phyloP scores from a whole-genome alignment of 257 asterid species.

The Ilex aquifolium region DNA sequence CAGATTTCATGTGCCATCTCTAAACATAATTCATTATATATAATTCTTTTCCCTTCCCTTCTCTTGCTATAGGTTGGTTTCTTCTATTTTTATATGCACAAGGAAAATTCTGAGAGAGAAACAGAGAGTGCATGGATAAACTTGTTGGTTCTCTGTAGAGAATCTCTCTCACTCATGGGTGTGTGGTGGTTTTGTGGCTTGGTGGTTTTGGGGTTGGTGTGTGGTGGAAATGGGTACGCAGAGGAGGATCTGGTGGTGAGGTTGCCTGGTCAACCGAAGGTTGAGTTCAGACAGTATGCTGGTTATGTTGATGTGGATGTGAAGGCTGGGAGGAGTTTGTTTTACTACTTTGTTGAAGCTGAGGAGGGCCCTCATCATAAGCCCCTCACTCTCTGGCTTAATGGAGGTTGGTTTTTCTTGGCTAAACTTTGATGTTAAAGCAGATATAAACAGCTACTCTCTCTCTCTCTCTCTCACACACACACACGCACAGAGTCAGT shows the following conservation, averaged over 20 bases:
- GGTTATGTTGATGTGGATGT: constrained; percentile 90
- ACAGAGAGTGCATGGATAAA: too few species aligned
- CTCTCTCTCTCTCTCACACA: background rate
- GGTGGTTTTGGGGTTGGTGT: constrained; percentile 31
- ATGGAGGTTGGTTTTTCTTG: constrained; percentile 59
- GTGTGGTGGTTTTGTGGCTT: constrained; percentile 36
- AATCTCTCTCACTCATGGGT: constrained; percentile 19
- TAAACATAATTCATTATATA: constrained; percentile 2
- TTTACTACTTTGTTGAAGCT: constrained; percentile 94
- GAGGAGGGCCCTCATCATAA: constrained; percentile 54
- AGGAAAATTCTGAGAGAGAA: background rate
- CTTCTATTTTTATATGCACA: constrained; percentile 5
- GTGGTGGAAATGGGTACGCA: constrained; percentile 47
- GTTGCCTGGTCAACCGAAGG: constrained; percentile 86
- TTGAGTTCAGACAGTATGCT: constrained; percentile 76
- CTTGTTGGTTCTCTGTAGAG: too few species aligned
- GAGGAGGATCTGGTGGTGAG: constrained; percentile 64
- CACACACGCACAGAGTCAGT: background rate
- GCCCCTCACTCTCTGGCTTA: constrained; percentile 88
- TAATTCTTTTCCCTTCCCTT: background rate
- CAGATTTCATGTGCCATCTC: constrained; percentile 60
- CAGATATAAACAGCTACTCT: background rate
- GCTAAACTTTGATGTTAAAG: too few species aligned
- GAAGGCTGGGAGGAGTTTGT: constrained; percentile 76
- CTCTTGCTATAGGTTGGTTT: constrained; percentile 12